Conservation (phyloP, 2,329 filamentous ascomycete genomes). For the Ramularia collo-cygni region DNA sequence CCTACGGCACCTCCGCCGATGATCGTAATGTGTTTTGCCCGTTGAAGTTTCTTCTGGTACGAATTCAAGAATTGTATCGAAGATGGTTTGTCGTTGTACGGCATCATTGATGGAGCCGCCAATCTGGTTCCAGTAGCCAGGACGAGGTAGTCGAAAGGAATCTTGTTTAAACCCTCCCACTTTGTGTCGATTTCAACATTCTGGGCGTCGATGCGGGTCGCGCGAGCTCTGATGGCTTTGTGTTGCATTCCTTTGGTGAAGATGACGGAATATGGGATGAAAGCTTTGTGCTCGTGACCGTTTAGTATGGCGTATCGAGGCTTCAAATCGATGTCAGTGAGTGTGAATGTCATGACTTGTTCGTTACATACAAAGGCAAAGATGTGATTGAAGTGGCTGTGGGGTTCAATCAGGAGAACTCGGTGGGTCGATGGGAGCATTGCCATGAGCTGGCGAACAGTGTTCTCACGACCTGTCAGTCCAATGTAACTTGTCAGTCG, state of each 20-base stretch:
- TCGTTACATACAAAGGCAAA: slow-evolving; percentile 18
- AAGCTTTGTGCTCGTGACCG: slow-evolving; percentile 19
- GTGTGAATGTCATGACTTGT: too few species aligned
- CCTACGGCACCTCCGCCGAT: slow-evolving; percentile 55
- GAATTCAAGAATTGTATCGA: slow-evolving; percentile 11
- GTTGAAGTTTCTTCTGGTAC: slow-evolving; percentile 18
- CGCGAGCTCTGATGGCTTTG: slow-evolving; percentile 11
- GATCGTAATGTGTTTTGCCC: slow-evolving; percentile 15
- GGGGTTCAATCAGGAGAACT: slow-evolving; percentile 18
- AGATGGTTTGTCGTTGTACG: slow-evolving; percentile 9
- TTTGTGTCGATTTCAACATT: slow-evolving; percentile 10
- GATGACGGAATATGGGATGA: slow-evolving; percentile 16
- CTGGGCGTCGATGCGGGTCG: slow-evolving; percentile 10
- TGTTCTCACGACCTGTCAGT: too few species aligned
- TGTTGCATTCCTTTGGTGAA: slow-evolving; percentile 11
- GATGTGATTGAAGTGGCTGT: slow-evolving; percentile 18
- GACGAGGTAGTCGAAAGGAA: slow-evolving; percentile 19
- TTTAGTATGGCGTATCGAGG: slow-evolving; percentile 17
- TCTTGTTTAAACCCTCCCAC: slow-evolving; percentile 12
- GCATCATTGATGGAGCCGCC: slow-evolving; percentile 16
- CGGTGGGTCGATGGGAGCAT: slow-evolving; percentile 10
- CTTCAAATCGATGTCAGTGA: slow-evolving; percentile 5
- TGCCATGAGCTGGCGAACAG: slow-evolving; percentile 15
- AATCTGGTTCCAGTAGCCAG: slow-evolving; percentile 16
- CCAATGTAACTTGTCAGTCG: too few species aligned